Evolutionary conservation across 1,284 basidiomycete species (phyloP), one percentile per base, ranked within the genome.

Genomic region (Cryptococcus floricola): DNA sequence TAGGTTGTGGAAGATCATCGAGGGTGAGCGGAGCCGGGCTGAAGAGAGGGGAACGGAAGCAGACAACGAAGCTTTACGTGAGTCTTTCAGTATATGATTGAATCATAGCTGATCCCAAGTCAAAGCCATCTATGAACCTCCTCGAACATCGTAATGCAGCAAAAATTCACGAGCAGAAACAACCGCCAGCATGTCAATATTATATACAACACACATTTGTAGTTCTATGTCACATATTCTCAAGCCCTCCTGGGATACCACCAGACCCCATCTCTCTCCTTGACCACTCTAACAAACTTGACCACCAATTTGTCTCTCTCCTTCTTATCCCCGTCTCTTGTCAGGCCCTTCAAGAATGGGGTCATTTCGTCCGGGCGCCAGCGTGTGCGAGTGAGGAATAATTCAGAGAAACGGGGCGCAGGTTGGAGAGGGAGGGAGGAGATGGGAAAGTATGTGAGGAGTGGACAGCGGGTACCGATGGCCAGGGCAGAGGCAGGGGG

Each of bases 261-360:
- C 73, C 71, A 73, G 14, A 56, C 50, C 41, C 66, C 70, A 28
- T n/a, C 85, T 84, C 39, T 84, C 80, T 88, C 87, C 55, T 86
- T 88, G 39, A 86, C 82, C 4, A 87, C 83, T 47, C 92, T 80
- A 27, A 90, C 88, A 71, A 87, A 89, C 76, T 91, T 95, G 46
- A 90, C 82, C 38, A 95, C 77, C 58, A 95, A 70, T 73, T 87
- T 91, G 68, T 96, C 92, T 46, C 87, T 80, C 64, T 90, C 90
- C 75, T 94, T 94, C n/a, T 79, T 78, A 69, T 77, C 75, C 3
- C 75, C 74, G 25, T 89, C 85, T 10, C 91, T 79, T 0, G 85
- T 86, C 54, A 95, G 84, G 57, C 91, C 91, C 8, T 81, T 77
- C 13, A 96, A 76, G 76, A 93, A 96, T 0, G 87, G 87, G 13